Conservation (phyloP, 352 stramenopile genomes). For the Phytophthora tentaculata region DNA sequence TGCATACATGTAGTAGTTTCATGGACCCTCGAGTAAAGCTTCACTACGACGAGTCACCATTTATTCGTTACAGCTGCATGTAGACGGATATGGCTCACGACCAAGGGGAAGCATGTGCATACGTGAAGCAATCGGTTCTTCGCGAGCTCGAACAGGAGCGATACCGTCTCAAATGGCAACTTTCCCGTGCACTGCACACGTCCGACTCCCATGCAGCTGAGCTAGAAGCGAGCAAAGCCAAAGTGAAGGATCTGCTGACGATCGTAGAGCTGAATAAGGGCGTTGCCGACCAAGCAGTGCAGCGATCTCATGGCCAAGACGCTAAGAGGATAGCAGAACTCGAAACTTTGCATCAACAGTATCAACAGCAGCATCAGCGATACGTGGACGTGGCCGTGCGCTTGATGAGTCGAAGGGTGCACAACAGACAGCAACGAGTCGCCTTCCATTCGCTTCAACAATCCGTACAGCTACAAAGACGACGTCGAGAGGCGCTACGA, state of each 20-base stretch:
- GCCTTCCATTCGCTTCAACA: conserved; percentile 27
- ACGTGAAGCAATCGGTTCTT: conserved; percentile 60
- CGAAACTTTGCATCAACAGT: conserved; percentile 28
- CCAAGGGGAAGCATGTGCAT: conserved; percentile 37
- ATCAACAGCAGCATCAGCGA: conserved; percentile 31
- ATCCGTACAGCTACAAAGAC: conserved; percentile 1
- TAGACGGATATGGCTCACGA: conserved; percentile 23
- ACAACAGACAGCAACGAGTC: conserved; percentile 24
- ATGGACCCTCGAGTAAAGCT: too few species aligned
- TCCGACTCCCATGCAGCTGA: conserved; percentile 46
- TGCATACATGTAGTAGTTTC: too few species aligned
- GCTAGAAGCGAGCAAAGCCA: conserved; percentile 44
- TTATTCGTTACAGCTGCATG: too few species aligned
- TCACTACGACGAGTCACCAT: too few species aligned
- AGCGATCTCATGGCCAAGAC: conserved; percentile 48
- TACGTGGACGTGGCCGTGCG: conserved; percentile 27
- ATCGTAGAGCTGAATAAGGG: conserved; percentile 75
- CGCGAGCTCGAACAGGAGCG: conserved; percentile 60
- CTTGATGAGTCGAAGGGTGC: conserved; percentile 28
- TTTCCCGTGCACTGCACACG: conserved; percentile 44
- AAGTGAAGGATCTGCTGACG: conserved; percentile 67
- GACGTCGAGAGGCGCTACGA: conserved; percentile 13
- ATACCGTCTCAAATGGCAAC: conserved; percentile 58
- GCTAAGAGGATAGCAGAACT: conserved; percentile 39
- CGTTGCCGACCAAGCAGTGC: conserved; percentile 49